Evolutionary conservation across 257 asterid species (phyloP).

Genomic region (Ajuga chamaepitys): DNA sequence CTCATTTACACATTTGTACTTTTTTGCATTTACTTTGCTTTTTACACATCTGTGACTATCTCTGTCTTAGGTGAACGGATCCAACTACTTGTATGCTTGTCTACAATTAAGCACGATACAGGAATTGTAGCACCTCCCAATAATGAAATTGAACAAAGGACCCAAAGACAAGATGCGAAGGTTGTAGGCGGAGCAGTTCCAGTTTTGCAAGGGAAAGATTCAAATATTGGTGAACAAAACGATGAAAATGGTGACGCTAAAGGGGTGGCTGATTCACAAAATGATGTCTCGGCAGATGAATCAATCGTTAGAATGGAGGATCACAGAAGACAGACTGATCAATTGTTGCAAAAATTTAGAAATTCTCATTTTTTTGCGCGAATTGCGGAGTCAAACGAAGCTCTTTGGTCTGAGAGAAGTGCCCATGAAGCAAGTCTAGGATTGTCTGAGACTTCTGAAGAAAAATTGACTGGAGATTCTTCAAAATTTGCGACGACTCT

Average conservation of each 20-base stretch:
- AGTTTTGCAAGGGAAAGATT: slow-evolving; percentile 20
- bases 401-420: slow-evolving; percentile 83
- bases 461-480: slow-evolving; percentile 28
- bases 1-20: background rate
- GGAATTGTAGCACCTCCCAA: slow-evolving; percentile 69
- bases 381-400: slow-evolving; percentile 68
- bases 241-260: slow-evolving; percentile 26
- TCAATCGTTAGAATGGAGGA: slow-evolving; percentile 70
- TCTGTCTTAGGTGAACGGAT: slow-evolving; percentile 69
- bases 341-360: slow-evolving; percentile 51
- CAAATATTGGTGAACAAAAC: slow-evolving; percentile 29
- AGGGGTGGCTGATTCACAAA: slow-evolving; percentile 29
- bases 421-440: slow-evolving; percentile 26
- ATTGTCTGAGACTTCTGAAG: slow-evolving; percentile 32
- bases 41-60: slow-evolving; percentile 9
- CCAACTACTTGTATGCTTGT: slow-evolving; percentile 60
- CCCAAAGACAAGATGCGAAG: slow-evolving; percentile 38
- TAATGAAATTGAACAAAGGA: slow-evolving; percentile 45
- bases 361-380: slow-evolving; percentile 85
- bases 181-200: slow-evolving; percentile 22
- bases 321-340: slow-evolving; percentile 60
- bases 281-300: slow-evolving; percentile 50
- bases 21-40: slow-evolving; percentile 5
- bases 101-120: slow-evolving; percentile 63
- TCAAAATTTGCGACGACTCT: slow-evolving; percentile 27